Evolutionary conservation across 805 yeast species (phyloP).

Genomic region (Gaillardinia entomophila): DNA sequence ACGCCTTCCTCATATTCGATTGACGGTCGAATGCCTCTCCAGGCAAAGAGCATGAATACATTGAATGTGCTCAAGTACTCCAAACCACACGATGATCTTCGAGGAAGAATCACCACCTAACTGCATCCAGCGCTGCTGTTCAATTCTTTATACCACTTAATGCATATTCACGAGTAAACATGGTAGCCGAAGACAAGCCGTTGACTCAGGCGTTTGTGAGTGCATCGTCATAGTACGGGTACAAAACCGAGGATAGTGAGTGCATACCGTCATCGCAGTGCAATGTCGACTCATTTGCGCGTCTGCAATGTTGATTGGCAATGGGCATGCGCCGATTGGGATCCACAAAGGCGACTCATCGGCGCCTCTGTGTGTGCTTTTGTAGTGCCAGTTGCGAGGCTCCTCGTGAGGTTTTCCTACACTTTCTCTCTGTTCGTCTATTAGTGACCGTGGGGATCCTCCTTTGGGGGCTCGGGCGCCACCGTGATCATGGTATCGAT

Average conservation of each 20-base stretch:
- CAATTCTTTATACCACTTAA: too few species aligned
- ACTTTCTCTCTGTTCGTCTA: background rate
- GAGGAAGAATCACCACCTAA: too few species aligned
- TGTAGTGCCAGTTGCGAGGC: background rate
- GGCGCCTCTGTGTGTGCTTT: background rate
- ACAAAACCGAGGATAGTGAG: too few species aligned
- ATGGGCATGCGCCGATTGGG: too few species aligned
- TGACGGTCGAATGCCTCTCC: constrained; percentile 1
- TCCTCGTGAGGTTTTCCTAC: background rate
- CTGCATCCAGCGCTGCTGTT: too few species aligned
- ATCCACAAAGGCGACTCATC: background rate
- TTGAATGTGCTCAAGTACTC: background rate
- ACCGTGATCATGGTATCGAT: constrained; percentile 98
- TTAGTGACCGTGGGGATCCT: constrained; percentile 85
- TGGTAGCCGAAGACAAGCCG: too few species aligned
- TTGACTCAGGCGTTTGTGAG: too few species aligned
- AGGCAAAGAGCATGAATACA: constrained; percentile 2
- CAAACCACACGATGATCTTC: background rate
- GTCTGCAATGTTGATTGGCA: too few species aligned
- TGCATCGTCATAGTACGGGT: too few species aligned
- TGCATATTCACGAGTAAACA: too few species aligned
- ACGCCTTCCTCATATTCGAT: constrained; percentile 6
- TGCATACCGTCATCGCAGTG: too few species aligned
- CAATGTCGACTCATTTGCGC: too few species aligned
- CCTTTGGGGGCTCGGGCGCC: constrained; percentile 90